Evolutionary conservation across 371 early-diverging fungal genomes (phyloP).

Genomic region (Syncephalastrum sp.): DNA sequence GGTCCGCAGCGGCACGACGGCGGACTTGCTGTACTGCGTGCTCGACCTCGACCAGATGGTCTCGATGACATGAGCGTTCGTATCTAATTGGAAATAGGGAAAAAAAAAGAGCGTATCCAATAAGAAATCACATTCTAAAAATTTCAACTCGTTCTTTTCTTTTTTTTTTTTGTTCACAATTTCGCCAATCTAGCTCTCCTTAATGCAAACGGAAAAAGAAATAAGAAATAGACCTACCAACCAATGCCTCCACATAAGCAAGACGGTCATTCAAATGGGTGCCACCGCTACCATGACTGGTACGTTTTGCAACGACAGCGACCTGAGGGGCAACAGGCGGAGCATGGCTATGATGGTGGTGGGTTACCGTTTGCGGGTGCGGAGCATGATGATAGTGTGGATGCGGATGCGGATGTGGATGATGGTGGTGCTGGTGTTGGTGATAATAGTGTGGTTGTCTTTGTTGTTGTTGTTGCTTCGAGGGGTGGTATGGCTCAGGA

Average conservation of each 20-base stretch:
- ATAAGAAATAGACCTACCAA: conserved; percentile 32
- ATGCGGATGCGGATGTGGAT: conserved; percentile 2
- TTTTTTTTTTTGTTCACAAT: background rate
- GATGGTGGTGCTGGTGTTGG: background rate
- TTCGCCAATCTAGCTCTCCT: conserved; percentile 1
- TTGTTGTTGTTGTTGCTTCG: conserved; percentile 4
- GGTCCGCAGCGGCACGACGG: conserved; percentile 62
- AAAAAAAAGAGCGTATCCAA: too few relatives aligned
- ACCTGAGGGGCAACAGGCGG: background rate
- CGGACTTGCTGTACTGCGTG: conserved; percentile 33
- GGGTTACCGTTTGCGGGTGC: background rate
- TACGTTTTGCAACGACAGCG: background rate
- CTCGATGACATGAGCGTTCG: conserved; percentile 59
- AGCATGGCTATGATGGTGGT: conserved; percentile 3
- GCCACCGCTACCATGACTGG: background rate
- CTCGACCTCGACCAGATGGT: conserved; percentile 53
- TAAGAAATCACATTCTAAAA: too few relatives aligned
- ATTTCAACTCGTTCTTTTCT: background rate
- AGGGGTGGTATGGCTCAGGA: too few relatives aligned
- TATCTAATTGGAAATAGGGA: conserved; percentile 34
- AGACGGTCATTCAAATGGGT: conserved; percentile 21
- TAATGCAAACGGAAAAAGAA: background rate
- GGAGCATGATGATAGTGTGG: conserved; percentile 11
- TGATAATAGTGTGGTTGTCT: too few relatives aligned
- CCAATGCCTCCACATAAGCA: conserved; percentile 53